phyloP scores from a whole-genome alignment of 2,329 filamentous ascomycete species.

The Fusarium nisikadoi region DNA sequence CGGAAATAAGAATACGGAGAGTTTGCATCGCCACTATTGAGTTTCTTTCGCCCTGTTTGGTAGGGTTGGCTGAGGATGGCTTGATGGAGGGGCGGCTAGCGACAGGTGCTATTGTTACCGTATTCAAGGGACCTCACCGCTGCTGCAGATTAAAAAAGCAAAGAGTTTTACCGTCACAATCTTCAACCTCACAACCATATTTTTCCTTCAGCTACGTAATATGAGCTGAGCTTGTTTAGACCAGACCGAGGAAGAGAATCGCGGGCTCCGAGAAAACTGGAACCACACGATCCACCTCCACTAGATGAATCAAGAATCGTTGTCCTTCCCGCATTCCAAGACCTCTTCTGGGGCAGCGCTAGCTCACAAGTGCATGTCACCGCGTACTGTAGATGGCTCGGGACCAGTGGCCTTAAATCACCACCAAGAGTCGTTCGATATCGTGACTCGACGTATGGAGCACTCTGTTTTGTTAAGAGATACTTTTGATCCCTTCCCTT shows the following conservation, averaged over 20 bases:
- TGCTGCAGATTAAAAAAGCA: slow-evolving; percentile 6
- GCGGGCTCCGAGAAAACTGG: slow-evolving; percentile 35
- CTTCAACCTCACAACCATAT: neutral
- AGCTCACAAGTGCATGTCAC: slow-evolving; percentile 6
- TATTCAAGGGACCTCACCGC: slow-evolving; percentile 18
- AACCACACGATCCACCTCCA: slow-evolving; percentile 21
- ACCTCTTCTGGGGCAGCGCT: slow-evolving; percentile 26
- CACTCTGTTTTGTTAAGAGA: slow-evolving; percentile 7
- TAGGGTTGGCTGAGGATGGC: neutral
- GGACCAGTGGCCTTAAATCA: slow-evolving; percentile 23
- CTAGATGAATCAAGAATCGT: slow-evolving; percentile 21
- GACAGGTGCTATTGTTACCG: neutral
- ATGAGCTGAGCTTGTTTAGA: neutral
- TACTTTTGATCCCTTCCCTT: neutral
- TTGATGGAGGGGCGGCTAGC: slow-evolving; percentile 28
- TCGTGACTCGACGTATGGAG: neutral
- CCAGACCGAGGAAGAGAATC: slow-evolving; percentile 14
- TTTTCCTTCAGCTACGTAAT: neutral
- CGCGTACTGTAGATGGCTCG: slow-evolving; percentile 32
- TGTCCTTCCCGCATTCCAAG: slow-evolving; percentile 39
- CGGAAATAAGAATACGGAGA: slow-evolving; percentile 12
- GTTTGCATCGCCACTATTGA: slow-evolving; percentile 17
- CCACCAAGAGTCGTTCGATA: slow-evolving; percentile 11
- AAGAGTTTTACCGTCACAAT: neutral
- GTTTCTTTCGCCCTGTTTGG: neutral